A percentile compares a stretch with the other conserved stretches of the same genome.
Conservation (phyloP, 331 rosid species). For the Cucumis variabilis region DNA sequence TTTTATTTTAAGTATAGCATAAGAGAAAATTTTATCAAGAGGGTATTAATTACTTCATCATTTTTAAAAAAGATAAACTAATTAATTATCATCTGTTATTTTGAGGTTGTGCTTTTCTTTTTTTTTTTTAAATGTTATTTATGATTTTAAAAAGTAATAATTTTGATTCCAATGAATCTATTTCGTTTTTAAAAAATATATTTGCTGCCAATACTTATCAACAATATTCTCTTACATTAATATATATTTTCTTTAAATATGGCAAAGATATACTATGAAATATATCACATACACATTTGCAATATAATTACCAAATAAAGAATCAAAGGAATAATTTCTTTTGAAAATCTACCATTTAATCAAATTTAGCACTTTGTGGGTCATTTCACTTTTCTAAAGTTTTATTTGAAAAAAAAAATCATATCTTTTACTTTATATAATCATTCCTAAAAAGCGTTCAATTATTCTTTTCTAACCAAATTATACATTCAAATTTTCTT, state of each 20-base stretch:
- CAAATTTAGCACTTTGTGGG: constrained; percentile 17
- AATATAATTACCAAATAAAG: not conserved
- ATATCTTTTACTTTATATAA: not conserved
- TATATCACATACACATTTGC: no score
- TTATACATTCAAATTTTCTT: not conserved
- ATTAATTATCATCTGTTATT: no score
- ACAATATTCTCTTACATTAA: not conserved
- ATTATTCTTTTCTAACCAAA: not conserved
- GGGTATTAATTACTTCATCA: no score
- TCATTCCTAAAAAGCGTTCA: no score
- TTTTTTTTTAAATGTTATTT: no score
- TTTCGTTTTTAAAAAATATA: no score
- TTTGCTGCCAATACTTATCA: not conserved
- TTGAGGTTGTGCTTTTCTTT: no score
- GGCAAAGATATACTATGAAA: not conserved
- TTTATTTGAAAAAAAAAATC: not conserved
- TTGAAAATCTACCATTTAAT: not conserved
- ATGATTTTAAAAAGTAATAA: no score
- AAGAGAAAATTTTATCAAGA: no score
- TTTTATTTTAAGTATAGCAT: no score
- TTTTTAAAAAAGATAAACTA: no score
- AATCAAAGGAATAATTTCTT: not conserved
- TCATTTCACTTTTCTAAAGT: not conserved
- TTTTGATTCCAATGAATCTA: no score
- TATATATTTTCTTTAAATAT: not conserved